These are phyloP conservation scores for Aspergillus sp. DNA, from an alignment of 2,329 filamentous ascomycete genomes.

Conservation along the genomic window DNA sequence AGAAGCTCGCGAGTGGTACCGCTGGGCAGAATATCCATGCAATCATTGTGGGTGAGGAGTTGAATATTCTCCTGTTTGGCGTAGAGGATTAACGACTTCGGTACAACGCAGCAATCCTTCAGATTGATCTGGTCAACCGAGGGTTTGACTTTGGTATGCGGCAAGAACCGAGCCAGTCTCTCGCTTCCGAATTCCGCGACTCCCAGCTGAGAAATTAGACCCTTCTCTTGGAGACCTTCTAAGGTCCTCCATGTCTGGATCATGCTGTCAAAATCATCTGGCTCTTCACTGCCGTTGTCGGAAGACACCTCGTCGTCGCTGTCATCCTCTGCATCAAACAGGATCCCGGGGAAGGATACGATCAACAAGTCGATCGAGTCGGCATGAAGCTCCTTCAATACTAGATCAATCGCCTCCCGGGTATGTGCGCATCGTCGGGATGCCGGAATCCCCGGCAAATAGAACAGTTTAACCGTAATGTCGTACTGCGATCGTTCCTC, in stretches of 20 bases:
- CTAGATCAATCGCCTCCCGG: slow-evolving; percentile 73
- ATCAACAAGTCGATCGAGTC: slow-evolving; percentile 82
- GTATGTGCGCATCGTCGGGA: slow-evolving; percentile 68
- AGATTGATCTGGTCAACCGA: slow-evolving; percentile 95
- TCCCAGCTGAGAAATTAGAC: slow-evolving; percentile 73
- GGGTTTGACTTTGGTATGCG: slow-evolving; percentile 68
- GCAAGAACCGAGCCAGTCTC: slow-evolving; percentile 74
- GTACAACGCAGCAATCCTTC: slow-evolving; percentile 92
- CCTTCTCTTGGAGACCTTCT: slow-evolving; percentile 70
- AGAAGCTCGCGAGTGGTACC: slow-evolving; percentile 84
- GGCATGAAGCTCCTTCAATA: slow-evolving; percentile 76
- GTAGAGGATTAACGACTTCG: slow-evolving; percentile 77
- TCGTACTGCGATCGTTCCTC: slow-evolving; percentile 87
- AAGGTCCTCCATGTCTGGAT: slow-evolving; percentile 69
- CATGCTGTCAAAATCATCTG: slow-evolving; percentile 59
- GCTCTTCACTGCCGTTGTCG: slow-evolving; percentile 36
- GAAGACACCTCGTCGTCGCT: slow-evolving; percentile 67
- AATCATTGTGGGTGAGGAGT: slow-evolving; percentile 89
- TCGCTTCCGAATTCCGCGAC: slow-evolving; percentile 89
- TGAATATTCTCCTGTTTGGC: slow-evolving; percentile 84
- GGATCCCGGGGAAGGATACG: slow-evolving; percentile 87
- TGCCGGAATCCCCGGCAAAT: slow-evolving; percentile 69
- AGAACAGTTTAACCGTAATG: slow-evolving; percentile 94
- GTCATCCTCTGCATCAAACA: slow-evolving; percentile 90
- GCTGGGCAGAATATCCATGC: slow-evolving; percentile 82